These are phyloP conservation scores for Talaromyces islandicus DNA, from an alignment of 2,329 filamentous ascomycete species.

Conservation along the genomic window DNA sequence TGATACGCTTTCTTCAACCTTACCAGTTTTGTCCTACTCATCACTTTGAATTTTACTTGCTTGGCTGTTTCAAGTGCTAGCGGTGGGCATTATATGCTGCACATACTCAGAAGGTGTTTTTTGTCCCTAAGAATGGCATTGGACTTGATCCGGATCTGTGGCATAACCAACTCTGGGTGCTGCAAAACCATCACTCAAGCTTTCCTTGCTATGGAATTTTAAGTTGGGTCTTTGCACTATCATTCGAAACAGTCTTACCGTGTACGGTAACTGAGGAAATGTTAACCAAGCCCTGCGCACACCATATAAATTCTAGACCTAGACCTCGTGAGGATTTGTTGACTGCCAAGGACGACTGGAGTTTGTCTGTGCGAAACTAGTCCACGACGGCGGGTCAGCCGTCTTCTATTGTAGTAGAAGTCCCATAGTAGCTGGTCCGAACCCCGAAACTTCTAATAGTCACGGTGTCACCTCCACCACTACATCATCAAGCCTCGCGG, in stretches of 20 bases:
- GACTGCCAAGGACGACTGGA: background rate
- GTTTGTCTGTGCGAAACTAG: background rate
- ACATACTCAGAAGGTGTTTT: background rate
- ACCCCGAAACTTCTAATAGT: background rate
- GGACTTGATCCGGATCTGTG: background rate
- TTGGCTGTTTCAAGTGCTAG: background rate
- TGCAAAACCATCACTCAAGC: background rate
- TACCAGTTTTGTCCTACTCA: too few species aligned
- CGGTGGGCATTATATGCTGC: background rate
- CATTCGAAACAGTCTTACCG: background rate
- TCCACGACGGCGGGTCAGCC: background rate
- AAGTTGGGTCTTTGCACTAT: background rate
- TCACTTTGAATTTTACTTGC: background rate
- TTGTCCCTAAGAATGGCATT: background rate
- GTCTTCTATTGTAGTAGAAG: background rate
- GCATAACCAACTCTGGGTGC: background rate
- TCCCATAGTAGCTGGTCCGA: background rate
- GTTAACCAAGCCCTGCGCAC: background rate
- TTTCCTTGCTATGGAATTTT: background rate
- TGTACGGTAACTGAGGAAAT: background rate
- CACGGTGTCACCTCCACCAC: background rate
- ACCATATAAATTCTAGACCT: background rate
- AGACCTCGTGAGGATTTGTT: background rate
- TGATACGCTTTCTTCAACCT: too few species aligned
- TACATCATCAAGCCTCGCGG: background rate